Percentiles rank a stretch among this genome's conserved stretches.
phyloP scores from a whole-genome alignment of 2,329 filamentous ascomycete species.

The Lasiodiplodia gonubiensis region DNA sequence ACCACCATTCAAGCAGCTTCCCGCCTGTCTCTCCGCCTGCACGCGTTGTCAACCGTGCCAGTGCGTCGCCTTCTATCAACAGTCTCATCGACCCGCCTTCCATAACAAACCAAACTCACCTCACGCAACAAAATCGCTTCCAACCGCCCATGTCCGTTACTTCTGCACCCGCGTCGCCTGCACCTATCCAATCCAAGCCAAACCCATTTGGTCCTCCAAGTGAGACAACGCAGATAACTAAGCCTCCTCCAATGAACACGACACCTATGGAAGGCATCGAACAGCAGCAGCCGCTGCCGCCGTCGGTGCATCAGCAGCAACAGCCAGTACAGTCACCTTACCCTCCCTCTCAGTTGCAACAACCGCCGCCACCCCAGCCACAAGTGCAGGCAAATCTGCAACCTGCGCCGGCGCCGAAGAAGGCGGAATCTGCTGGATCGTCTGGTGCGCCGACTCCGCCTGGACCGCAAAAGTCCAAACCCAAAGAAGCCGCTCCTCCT shows the following conservation, averaged over 20 bases:
- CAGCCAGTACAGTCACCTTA: background rate
- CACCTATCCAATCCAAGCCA: constrained; percentile 27
- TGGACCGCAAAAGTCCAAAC: constrained; percentile 62
- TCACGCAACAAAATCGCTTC: constrained; percentile 30
- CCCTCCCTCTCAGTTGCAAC: background rate
- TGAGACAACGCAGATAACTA: constrained; percentile 6
- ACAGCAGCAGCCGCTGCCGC: constrained; percentile 35
- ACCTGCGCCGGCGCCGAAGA: constrained; percentile 37
- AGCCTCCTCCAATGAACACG: constrained; percentile 25
- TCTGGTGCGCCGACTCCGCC: constrained; percentile 49
- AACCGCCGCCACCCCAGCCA: background rate
- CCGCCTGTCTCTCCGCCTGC: constrained; percentile 55
- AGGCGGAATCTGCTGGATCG: constrained; percentile 47
- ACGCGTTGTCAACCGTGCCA: constrained; percentile 69
- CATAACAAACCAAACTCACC: constrained; percentile 44
- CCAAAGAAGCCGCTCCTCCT: constrained; percentile 60
- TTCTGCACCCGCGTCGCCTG: constrained; percentile 48
- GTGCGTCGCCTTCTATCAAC: constrained; percentile 87
- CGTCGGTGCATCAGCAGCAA: constrained; percentile 23
- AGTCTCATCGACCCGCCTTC: constrained; percentile 79
- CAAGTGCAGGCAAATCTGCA: constrained; percentile 28
- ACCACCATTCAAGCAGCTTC: constrained; percentile 49
- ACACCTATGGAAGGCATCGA: constrained; percentile 46
- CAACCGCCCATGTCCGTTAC: constrained; percentile 46
- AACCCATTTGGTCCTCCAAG: constrained; percentile 27